Evolutionary conservation across 1,284 basidiomycete species (phyloP).

Genomic region (Irpex rosettiformis): DNA sequence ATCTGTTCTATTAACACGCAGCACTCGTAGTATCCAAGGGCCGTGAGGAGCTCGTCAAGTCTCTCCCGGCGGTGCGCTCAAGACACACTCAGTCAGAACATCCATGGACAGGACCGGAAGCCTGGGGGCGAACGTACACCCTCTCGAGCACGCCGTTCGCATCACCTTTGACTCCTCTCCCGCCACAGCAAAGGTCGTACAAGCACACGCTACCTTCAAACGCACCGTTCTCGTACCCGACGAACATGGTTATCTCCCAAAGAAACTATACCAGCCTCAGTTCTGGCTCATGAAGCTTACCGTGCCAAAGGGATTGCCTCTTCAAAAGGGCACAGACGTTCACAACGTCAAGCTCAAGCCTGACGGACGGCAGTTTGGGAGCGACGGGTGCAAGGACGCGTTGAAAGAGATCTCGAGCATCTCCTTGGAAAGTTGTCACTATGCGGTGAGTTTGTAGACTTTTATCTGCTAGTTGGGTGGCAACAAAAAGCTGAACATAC

Average conservation of each 20-base stretch:
- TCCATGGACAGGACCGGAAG: background rate
- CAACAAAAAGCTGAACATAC: background rate
- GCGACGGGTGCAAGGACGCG: background rate
- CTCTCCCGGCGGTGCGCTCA: background rate
- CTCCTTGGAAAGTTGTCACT: background rate
- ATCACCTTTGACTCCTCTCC: background rate
- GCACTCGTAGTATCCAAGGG: too few relatives aligned
- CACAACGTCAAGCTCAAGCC: background rate
- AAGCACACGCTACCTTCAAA: background rate
- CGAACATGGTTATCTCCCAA: background rate
- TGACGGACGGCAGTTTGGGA: background rate
- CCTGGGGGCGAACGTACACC: background rate
- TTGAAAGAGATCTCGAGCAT: background rate
- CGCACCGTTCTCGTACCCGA: background rate
- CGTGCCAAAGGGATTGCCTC: background rate
- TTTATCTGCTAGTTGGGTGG: background rate
- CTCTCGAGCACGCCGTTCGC: background rate
- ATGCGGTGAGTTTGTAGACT: background rate
- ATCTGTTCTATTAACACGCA: too few relatives aligned
- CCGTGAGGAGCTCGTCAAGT: background rate
- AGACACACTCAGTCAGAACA: background rate
- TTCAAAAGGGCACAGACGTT: background rate
- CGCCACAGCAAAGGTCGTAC: background rate
- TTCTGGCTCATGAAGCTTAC: conserved; percentile 1
- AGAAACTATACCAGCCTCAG: background rate